phyloP scores from a whole-genome alignment of 208 protist species.

The Trichomonas tenax region DNA sequence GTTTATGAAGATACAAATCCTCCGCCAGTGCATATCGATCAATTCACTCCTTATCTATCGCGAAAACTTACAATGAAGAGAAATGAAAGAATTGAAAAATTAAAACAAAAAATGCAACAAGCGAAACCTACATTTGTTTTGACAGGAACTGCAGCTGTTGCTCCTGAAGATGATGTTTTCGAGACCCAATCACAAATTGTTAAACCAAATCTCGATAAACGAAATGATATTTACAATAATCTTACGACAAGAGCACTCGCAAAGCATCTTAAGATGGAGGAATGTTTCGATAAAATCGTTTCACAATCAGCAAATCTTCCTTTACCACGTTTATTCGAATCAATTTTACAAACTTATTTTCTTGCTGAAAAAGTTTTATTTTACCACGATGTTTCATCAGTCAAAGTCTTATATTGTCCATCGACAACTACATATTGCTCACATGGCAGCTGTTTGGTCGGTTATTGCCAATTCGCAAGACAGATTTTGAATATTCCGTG shows the following conservation, averaged over 20 bases:
- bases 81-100: not conserved
- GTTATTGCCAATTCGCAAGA: not conserved
- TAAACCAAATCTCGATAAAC: too few relatives aligned
- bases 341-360: not conserved
- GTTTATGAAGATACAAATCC: not conserved
- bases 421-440: not conserved
- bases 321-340: not conserved
- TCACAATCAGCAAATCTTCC: not conserved
- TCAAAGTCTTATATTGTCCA: constrained; percentile 5
- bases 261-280: not conserved
- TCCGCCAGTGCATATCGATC: not conserved
- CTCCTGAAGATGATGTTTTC: too few relatives aligned
- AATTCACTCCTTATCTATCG: not conserved
- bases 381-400: constrained; percentile 15
- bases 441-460: not conserved
- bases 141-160: not conserved
- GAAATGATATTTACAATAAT: not conserved
- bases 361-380: not conserved
- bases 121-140: not conserved
- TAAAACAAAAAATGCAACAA: not conserved
- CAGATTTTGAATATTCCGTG: not conserved
- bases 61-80: not conserved
- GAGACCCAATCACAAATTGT: too few relatives aligned
- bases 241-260: not conserved
- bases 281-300: constrained; percentile 5